Evolutionary conservation across 805 yeast genomes (phyloP).

Genomic region (Cyberlindnera suaveolens): DNA sequence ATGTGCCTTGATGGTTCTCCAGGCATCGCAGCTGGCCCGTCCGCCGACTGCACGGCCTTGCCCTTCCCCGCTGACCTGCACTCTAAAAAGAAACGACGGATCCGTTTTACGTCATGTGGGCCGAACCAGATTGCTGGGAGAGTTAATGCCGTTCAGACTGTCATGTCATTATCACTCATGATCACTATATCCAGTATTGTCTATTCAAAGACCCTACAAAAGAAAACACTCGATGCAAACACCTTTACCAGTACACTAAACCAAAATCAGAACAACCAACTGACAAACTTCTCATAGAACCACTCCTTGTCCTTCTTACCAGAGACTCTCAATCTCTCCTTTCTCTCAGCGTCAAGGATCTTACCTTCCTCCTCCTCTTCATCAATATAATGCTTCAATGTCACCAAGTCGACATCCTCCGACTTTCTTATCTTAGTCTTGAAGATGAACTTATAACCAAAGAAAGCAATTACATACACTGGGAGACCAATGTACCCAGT

Average conservation of each 20-base stretch:
- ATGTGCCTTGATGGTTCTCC: too few species aligned
- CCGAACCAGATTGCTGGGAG: too few species aligned
- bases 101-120: too few species aligned
- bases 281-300: constrained; percentile 41
- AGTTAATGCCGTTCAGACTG: too few species aligned
- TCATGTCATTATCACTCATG: too few species aligned
- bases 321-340: constrained; percentile 19
- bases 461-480: constrained; percentile 45
- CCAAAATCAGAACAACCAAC: constrained; percentile 39
- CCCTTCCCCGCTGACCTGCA: too few species aligned
- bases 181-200: too few species aligned
- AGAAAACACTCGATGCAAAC: too few species aligned
- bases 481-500: constrained; percentile 69
- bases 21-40: too few species aligned
- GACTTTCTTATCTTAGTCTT: constrained; percentile 45
- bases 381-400: constrained; percentile 39
- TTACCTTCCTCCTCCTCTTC: constrained; percentile 25
- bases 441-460: constrained; percentile 54
- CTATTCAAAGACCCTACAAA: too few species aligned
- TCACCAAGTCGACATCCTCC: constrained; percentile 53
- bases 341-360: constrained; percentile 20
- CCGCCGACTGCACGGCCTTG: too few species aligned
- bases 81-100: too few species aligned
- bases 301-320: constrained; percentile 32
- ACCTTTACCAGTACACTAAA: not conserved